Percentiles rank a stretch among this genome's conserved stretches.
Evolutionary conservation across 2,329 filamentous ascomycete species (phyloP).

Genomic region (Aspergillus carbonarius): DNA sequence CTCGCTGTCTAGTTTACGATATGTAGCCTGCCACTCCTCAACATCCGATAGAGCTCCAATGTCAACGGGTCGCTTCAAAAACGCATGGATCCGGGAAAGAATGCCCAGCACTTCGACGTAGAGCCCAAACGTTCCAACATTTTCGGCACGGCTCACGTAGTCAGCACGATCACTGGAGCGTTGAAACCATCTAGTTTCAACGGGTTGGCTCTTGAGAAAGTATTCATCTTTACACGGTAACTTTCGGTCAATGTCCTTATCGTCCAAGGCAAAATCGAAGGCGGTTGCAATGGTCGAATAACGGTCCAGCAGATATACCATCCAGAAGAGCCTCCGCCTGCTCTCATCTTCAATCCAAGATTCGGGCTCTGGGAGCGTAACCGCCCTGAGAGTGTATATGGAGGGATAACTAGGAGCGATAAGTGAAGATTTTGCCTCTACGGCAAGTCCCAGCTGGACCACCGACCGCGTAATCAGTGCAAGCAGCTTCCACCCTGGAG

Average conservation of each 20-base stretch:
- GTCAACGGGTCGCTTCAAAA: constrained; percentile 84
- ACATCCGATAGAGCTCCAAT: constrained; percentile 82
- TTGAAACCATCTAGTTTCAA: constrained; percentile 79
- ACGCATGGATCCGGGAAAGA: constrained; percentile 81
- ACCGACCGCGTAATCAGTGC: constrained; percentile 85
- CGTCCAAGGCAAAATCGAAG: constrained; percentile 86
- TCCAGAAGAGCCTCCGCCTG: constrained; percentile 83
- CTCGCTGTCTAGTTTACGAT: constrained; percentile 78
- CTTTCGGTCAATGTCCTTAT: constrained; percentile 84
- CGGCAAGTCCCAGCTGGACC: constrained; percentile 80
- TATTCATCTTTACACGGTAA: constrained; percentile 85
- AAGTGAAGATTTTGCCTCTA: constrained; percentile 76
- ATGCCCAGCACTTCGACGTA: constrained; percentile 89
- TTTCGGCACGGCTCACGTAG: constrained; percentile 70
- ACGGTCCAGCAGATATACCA: constrained; percentile 85
- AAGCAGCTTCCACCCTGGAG: constrained; percentile 88
- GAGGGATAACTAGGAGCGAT: constrained; percentile 77
- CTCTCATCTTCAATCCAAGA: constrained; percentile 91
- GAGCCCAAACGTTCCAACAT: constrained; percentile 82
- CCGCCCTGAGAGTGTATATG: constrained; percentile 84
- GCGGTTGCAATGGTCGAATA: constrained; percentile 89
- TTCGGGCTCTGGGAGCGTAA: constrained; percentile 76
- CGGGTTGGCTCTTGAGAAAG: constrained; percentile 77
- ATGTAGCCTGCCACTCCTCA: constrained; percentile 83
- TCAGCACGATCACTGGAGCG: constrained; percentile 57